These are phyloP conservation scores for Leishmania turanica DNA, from an alignment of 208 protist genomes.

Conservation along the genomic window DNA sequence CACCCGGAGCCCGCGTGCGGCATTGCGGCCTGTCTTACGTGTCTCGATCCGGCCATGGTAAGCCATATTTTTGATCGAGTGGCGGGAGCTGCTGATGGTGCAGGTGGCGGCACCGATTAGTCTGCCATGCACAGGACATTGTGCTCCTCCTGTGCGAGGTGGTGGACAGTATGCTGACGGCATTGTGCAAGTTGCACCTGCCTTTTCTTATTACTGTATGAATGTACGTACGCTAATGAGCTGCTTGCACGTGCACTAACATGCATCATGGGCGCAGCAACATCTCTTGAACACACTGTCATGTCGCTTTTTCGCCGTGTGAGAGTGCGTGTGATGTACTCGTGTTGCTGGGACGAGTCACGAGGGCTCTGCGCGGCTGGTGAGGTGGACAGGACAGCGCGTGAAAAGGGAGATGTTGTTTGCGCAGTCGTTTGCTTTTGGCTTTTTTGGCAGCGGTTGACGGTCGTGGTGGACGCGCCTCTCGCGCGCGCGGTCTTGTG, in stretches of 20 bases:
- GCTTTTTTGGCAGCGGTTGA: not conserved
- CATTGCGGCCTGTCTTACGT: constrained; percentile 66
- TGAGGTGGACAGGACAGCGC: not conserved
- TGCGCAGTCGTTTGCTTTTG: not conserved
- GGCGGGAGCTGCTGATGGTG: not conserved
- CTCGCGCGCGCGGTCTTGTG: not conserved
- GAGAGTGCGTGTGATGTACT: not conserved
- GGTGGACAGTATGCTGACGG: not conserved
- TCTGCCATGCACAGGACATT: not conserved
- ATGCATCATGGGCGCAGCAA: not conserved
- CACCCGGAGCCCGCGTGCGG: constrained; percentile 32
- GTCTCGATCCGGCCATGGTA: constrained; percentile 6
- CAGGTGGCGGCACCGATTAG: not conserved
- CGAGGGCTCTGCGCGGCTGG: not conserved
- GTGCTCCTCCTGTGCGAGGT: not conserved
- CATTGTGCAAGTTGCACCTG: not conserved
- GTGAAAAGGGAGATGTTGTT: not conserved
- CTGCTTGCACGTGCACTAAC: too few species aligned
- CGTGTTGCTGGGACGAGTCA: not conserved
- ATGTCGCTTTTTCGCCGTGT: not conserved
- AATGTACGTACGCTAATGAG: not conserved
- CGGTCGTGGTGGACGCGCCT: not conserved
- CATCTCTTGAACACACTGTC: not conserved
- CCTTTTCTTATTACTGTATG: not conserved
- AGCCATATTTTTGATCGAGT: constrained; percentile 25